Base-by-base conservation (phyloP, 306 rosid species). In the Lithocarpus polystachyus region DNA sequence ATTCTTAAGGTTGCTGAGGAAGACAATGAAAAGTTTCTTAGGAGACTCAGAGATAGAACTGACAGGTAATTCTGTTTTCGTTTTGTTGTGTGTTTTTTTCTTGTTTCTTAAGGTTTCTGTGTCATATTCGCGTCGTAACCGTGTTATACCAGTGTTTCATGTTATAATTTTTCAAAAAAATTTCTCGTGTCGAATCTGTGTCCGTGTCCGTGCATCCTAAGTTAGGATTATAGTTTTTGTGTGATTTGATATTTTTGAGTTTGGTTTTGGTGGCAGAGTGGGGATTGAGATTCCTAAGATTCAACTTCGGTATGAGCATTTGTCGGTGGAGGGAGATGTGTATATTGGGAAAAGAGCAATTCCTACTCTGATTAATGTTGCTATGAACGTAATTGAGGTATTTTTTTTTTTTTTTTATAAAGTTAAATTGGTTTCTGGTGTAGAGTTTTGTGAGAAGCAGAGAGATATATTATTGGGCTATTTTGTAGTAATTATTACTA, bases 261-360 rank as follows among this genome's bases (percentile, higher is more conserved):
- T 23, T 59, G 67, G 24, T 3, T 43, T 9, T 29, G 18, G 26
- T 35, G 65, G 62, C 83, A 90, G 98, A 57, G 97, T 93, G 60
- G 90, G 95, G 40, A 90, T 93, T 80, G 92, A 93, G 76, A 76
- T 88, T 82, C 97, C 97, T 0, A 90, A 86, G 80, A 88, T 91
- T 24, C 95, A 93, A 82, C 86, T 93, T 1, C 82, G 95, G 37
- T 93, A 71, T 56, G 81, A 90, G 81, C 77, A 89, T 74, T 70
- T 93, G 43, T 79, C 87, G 0, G 88, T 87, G n/a, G 93, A 91
- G 45, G 98, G 98, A 78, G 88, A 91, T 70, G 91, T 88, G 15
- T 74, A 85, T 83, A 89, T 82, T 75, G 98, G 98, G 9, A 82
- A 88, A 26, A 88, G 98, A 84, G 95, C 98, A 0, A 95, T 90